A percentile compares a stretch with the other conserved stretches of the same genome.
Conservation (phyloP, 257 asterid species). For the Perilla frutescens region DNA sequence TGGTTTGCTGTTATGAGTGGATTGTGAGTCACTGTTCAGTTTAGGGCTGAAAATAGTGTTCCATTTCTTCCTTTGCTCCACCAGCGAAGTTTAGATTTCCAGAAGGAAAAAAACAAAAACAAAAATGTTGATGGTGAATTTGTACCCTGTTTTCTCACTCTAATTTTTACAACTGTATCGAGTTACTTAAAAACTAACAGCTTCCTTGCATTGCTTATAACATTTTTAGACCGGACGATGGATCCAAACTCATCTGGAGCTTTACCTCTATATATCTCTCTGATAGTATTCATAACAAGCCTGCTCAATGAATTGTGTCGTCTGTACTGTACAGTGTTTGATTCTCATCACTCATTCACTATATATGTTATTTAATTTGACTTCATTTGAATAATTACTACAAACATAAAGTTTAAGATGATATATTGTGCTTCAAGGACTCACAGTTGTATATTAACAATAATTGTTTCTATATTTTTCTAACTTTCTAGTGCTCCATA, state of each 20-base stretch:
- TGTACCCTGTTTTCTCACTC: conserved; percentile 27
- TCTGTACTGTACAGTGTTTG: neutral
- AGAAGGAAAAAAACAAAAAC: conserved; percentile 29
- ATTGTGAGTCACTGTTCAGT: too few species aligned
- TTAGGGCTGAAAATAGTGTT: conserved; percentile 71
- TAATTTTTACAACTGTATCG: neutral
- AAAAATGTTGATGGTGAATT: conserved; percentile 23
- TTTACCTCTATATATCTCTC: too few species aligned
- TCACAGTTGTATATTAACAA: neutral
- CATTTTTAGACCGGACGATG: too few species aligned
- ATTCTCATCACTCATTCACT: conserved; percentile 9
- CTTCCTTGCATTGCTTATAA: too few species aligned
- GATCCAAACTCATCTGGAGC: too few species aligned
- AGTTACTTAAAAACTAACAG: neutral
- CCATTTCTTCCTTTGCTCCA: conserved; percentile 45
- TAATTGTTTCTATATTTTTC: neutral
- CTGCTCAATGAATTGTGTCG: too few species aligned
- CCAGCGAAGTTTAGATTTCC: conserved; percentile 45
- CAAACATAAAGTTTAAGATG: neutral
- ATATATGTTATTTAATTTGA: neutral
- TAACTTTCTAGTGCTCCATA: conserved; percentile 30
- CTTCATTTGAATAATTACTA: neutral
- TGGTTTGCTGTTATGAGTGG: conserved; percentile 45
- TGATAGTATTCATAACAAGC: too few species aligned
- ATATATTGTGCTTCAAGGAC: conserved; percentile 6